Evolutionary conservation across 495 filamentous ascomycete species (phyloP).

Genomic region (Peziza echinospora): DNA sequence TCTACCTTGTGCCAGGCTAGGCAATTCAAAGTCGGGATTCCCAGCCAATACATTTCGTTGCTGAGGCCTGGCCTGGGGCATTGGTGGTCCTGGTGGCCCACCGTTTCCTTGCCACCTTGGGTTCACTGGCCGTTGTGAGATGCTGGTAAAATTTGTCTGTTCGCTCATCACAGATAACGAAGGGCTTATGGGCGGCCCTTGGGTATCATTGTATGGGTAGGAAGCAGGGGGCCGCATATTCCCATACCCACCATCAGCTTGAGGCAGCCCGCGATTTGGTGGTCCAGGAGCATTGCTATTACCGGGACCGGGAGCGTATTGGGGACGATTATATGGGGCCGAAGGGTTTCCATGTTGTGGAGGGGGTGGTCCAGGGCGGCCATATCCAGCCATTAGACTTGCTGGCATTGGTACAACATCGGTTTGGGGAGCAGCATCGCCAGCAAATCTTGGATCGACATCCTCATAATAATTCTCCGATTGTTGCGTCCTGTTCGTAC

Average conservation of each 20-base stretch:
- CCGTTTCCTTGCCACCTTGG: slow-evolving; percentile 44
- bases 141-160: slow-evolving; percentile 58
- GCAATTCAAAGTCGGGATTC: slow-evolving; percentile 56
- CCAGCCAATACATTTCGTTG: slow-evolving; percentile 27
- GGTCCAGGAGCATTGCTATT: neutral
- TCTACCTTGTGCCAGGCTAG: slow-evolving; percentile 16
- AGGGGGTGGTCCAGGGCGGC: too few relatives aligned
- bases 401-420: neutral
- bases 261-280: neutral
- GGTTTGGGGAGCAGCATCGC: neutral
- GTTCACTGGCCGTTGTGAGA: slow-evolving; percentile 69
- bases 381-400: neutral
- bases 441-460: slow-evolving; percentile 63
- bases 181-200: neutral
- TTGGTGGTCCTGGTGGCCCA: slow-evolving; percentile 8
- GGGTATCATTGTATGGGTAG: neutral
- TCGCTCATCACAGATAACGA: slow-evolving; percentile 48
- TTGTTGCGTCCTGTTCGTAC: neutral
- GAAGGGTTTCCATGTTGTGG: neutral
- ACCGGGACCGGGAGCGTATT: neutral
- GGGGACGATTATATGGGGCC: neutral
- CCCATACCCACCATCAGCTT: neutral
- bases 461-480: slow-evolving; percentile 58
- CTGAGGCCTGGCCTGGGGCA: slow-evolving; percentile 23
- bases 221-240: neutral